Evolutionary conservation across 1,284 basidiomycete genomes (phyloP).

Genomic region (Ceratobasidium sp.): DNA sequence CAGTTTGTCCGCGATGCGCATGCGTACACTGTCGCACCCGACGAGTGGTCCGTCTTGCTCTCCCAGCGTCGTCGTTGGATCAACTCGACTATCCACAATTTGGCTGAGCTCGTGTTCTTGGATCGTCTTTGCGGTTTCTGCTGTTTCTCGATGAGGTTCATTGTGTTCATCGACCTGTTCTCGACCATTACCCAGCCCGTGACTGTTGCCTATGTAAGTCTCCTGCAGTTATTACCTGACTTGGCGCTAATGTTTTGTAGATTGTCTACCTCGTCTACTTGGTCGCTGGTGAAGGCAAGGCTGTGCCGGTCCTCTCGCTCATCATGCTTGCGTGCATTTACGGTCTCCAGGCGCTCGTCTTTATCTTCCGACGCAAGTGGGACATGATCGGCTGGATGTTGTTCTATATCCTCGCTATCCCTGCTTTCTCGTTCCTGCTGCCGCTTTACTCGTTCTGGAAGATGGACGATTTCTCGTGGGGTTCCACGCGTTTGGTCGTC

Average conservation of each 20-base stretch:
- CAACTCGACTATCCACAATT: slow-evolving; percentile 98
- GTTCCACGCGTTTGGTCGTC: slow-evolving; percentile 89
- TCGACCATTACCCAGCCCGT: slow-evolving; percentile 89
- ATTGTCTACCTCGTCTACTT: slow-evolving; percentile 87
- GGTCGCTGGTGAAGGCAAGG: slow-evolving; percentile 65
- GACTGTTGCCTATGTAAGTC: slow-evolving; percentile 89
- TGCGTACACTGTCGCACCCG: slow-evolving; percentile 90
- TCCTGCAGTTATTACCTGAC: neutral
- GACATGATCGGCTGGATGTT: slow-evolving; percentile 98
- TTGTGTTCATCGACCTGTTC: slow-evolving; percentile 94
- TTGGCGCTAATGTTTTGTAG: slow-evolving; percentile 52
- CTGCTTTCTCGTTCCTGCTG: slow-evolving; percentile 89
- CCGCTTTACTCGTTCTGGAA: slow-evolving; percentile 98
- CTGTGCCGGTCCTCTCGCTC: slow-evolving; percentile 79
- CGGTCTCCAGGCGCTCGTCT: slow-evolving; percentile 87
- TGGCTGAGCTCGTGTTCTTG: slow-evolving; percentile 90
- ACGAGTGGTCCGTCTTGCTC: slow-evolving; percentile 92
- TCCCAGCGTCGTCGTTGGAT: slow-evolving; percentile 99
- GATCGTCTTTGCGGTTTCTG: slow-evolving; percentile 97
- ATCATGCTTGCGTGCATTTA: slow-evolving; percentile 94
- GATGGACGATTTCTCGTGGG: slow-evolving; percentile 99
- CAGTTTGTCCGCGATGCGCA: slow-evolving; percentile 94
- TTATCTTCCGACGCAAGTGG: slow-evolving; percentile 88
- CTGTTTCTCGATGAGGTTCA: slow-evolving; percentile 98
- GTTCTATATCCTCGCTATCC: slow-evolving; percentile 93